phyloP scores from a whole-genome alignment of 225 moss, liverwort and hornwort genomes.

The Thuidium tamariscinum region DNA sequence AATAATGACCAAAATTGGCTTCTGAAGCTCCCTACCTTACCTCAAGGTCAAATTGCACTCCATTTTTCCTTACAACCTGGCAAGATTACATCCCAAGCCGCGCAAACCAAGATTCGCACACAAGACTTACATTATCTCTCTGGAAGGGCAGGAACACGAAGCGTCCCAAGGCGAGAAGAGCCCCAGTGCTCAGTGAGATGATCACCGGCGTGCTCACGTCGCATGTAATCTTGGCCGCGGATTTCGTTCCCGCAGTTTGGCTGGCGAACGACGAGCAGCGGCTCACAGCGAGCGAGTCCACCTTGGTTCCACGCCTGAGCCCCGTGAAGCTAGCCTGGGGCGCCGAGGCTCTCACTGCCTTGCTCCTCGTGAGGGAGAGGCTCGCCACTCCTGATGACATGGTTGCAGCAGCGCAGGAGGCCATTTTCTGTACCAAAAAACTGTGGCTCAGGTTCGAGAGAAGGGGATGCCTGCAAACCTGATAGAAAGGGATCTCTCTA shows the following conservation, averaged over 20 bases:
- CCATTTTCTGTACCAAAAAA: constrained; percentile 15
- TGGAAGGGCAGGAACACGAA: constrained; percentile 84
- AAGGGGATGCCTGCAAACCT: background rate
- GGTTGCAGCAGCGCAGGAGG: constrained; percentile 53
- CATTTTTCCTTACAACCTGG: background rate
- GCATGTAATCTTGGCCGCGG: constrained; percentile 41
- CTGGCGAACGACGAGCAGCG: constrained; percentile 36
- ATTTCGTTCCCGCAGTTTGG: constrained; percentile 12
- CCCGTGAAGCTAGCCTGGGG: constrained; percentile 48
- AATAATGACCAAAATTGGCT: background rate
- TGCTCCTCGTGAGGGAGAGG: constrained; percentile 31
- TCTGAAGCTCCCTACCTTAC: background rate
- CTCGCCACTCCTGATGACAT: constrained; percentile 17
- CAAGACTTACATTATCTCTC: constrained; percentile 28
- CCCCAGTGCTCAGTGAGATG: constrained; percentile 60
- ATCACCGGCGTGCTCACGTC: constrained; percentile 23
- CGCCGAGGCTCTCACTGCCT: constrained; percentile 6
- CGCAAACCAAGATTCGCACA: background rate
- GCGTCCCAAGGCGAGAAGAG: constrained; percentile 63
- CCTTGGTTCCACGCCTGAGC: constrained; percentile 28
- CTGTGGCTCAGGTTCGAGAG: background rate
- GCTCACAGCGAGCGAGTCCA: constrained; percentile 22
- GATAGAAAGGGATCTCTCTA: background rate
- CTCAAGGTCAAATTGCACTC: background rate
- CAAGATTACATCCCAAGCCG: background rate